A percentile compares a stretch with the other conserved stretches of the same genome.
These are phyloP conservation scores for Austropuccinia psidii DNA, from an alignment of 1,284 basidiomycete species.

Conservation along the genomic window DNA sequence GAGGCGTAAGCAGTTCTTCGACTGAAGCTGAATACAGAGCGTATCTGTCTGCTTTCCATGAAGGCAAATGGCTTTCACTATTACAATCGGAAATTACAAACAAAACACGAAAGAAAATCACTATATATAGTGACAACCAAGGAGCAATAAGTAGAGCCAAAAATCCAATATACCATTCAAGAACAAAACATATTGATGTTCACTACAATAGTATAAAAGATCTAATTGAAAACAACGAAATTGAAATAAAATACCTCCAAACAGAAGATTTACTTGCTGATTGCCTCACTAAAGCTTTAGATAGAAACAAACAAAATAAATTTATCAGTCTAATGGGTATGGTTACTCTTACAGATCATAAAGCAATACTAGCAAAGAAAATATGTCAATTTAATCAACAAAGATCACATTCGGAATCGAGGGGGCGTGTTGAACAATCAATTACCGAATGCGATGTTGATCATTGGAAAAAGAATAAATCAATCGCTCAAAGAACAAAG, in stretches of 20 bases:
- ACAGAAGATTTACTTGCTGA: conserved; percentile 17
- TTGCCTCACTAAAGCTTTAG: conserved; percentile 23
- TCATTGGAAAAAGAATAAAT: too few species aligned
- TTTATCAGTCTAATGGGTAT: too few species aligned
- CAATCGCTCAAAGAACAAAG: too few species aligned
- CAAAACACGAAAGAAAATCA: background rate
- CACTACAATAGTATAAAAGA: conserved; percentile 9
- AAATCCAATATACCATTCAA: conserved; percentile 16
- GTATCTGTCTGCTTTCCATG: conserved; percentile 2
- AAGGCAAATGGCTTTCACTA: conserved; percentile 24
- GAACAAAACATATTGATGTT: conserved; percentile 10
- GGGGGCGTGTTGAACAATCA: too few species aligned
- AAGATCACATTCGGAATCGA: too few species aligned
- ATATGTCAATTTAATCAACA: too few species aligned
- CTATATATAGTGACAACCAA: conserved; percentile 20
- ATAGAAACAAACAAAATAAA: conserved; percentile 22
- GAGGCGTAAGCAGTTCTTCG: conserved; percentile 9
- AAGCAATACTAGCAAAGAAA: too few species aligned
- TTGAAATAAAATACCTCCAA: background rate
- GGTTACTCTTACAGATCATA: too few species aligned
- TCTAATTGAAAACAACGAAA: conserved; percentile 13
- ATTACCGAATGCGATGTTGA: too few species aligned
- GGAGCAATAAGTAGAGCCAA: background rate
- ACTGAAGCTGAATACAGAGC: conserved; percentile 22
- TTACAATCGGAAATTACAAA: background rate